Base-by-base conservation (phyloP, 2,329 filamentous ascomycete genomes). In the Penicillium sp. region DNA sequence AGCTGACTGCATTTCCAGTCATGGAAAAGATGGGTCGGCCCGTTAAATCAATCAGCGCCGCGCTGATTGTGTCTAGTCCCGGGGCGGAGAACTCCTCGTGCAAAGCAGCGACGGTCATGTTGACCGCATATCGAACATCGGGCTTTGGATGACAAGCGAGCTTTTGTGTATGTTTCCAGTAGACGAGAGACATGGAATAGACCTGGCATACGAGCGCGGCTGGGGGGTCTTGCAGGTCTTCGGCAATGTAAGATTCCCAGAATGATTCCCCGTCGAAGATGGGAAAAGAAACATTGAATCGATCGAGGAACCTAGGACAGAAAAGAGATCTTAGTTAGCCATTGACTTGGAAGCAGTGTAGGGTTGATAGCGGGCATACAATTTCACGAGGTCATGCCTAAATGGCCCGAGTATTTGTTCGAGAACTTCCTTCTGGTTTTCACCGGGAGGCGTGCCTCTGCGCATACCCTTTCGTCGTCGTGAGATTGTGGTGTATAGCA, bases 101-200 rank as follows among this genome's bases (percentile, higher is more conserved):
- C 3, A 85, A 73, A 1, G 83, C 82, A 48, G 83, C 82, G 18
- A 80, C 82, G 6, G 83, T 83, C 54, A 85, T 77, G 54, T 87
- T 87, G 77, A 85, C 85, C 8, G 83, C 79, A 64, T 84, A 87
- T 42, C 83, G 79, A 39, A 77, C 75, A 61, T 87, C 83, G 0
- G 84, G 83, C 45, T 79, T 75, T 4, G 79, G 76, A 53, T 81
- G 77, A 5, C 69, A 69, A 4, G 72, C 70, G 3, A 81, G 64
- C 4, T 73, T 68, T 0, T 74, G 73, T 0, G 78, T 79, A 48
- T 78, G 76, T 24, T 77, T 75, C 84, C 84, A 87, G 61, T 82
- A 85, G 3, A 82, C 76, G 3, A 85, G 66, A 0, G 81, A 79
- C 61, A 83, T 81, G 0, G 83, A 84, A 60, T 85, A 83, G 1